These are phyloP conservation scores for Venustampulla echinocandica DNA, from an alignment of 495 filamentous ascomycete genomes.

Conservation along the genomic window DNA sequence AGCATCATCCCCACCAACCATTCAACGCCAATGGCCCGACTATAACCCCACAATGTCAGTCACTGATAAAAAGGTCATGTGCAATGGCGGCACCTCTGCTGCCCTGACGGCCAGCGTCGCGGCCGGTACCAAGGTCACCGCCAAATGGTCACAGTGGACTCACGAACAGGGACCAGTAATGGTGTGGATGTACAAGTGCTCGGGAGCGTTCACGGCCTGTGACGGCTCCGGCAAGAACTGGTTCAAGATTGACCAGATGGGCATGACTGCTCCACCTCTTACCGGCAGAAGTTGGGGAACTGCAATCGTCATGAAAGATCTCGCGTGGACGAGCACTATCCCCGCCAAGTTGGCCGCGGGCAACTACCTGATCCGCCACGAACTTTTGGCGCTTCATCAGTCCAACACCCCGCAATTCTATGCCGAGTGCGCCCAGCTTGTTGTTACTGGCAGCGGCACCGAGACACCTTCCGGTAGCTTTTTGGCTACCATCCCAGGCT, in stretches of 20 bases:
- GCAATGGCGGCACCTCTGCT: slow-evolving; percentile 47
- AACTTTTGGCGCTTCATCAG: slow-evolving; percentile 46
- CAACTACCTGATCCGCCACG: slow-evolving; percentile 45
- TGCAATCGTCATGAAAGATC: slow-evolving; percentile 34
- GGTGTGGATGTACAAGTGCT: slow-evolving; percentile 46
- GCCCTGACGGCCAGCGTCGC: slow-evolving; percentile 32
- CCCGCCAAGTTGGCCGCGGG: slow-evolving; percentile 36
- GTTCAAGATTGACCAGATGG: slow-evolving; percentile 55
- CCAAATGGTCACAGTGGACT: slow-evolving; percentile 48
- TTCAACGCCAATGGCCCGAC: slow-evolving; percentile 47
- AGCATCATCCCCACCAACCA: slow-evolving; percentile 33
- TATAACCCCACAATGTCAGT: slow-evolving; percentile 40
- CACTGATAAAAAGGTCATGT: slow-evolving; percentile 28
- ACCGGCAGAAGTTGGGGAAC: slow-evolving; percentile 45
- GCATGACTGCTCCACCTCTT: slow-evolving; percentile 35
- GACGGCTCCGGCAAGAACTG: slow-evolving; percentile 38
- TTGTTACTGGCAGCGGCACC: slow-evolving; percentile 39
- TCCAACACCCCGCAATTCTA: slow-evolving; percentile 47
- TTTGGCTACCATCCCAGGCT: slow-evolving; percentile 41
- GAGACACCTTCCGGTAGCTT: slow-evolving; percentile 31
- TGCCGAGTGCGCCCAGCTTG: slow-evolving; percentile 41
- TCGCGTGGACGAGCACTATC: slow-evolving; percentile 45
- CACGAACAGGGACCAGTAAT: slow-evolving; percentile 48
- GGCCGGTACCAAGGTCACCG: slow-evolving; percentile 40
- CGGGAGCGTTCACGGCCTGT: slow-evolving; percentile 36